Evolutionary conservation across 2,329 filamentous ascomycete genomes (phyloP).

Genomic region (Stemphylium vesicarium): DNA sequence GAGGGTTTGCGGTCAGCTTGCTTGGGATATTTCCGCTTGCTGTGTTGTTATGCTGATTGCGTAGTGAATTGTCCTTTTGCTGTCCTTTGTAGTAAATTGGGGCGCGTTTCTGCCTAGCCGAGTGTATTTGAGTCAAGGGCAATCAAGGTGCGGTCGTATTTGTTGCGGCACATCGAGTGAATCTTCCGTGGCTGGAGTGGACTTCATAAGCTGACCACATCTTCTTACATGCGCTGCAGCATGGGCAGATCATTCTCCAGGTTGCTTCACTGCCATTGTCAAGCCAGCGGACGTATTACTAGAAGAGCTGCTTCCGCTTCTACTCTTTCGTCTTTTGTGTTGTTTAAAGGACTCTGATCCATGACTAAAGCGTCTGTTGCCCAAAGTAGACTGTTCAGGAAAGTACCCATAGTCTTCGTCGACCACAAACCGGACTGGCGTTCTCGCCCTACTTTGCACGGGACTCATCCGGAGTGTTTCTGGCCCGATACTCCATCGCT

Average conservation of each 20-base stretch:
- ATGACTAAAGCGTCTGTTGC: constrained; percentile 24
- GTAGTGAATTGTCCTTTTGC: no score
- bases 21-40: no score
- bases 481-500: constrained; percentile 39
- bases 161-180: no score
- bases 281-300: constrained; percentile 20
- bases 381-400: constrained; percentile 23
- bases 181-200: no score
- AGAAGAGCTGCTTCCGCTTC: constrained; percentile 31
- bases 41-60: no score
- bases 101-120: no score
- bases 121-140: no score
- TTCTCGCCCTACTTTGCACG: constrained; percentile 45
- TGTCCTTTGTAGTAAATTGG: no score
- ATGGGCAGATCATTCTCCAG: constrained; percentile 10
- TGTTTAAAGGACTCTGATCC: constrained; percentile 30
- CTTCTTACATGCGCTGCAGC: neutral
- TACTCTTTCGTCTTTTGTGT: constrained; percentile 36
- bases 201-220: neutral
- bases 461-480: constrained; percentile 49
- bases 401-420: constrained; percentile 37
- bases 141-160: no score
- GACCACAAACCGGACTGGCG: constrained; percentile 32
- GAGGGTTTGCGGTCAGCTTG: no score
- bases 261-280: constrained; percentile 19